Percentiles rank a stretch among this genome's conserved stretches.
Evolutionary conservation across 2,329 filamentous ascomycete species (phyloP).

Genomic region (Blastomyces gilchristii): DNA sequence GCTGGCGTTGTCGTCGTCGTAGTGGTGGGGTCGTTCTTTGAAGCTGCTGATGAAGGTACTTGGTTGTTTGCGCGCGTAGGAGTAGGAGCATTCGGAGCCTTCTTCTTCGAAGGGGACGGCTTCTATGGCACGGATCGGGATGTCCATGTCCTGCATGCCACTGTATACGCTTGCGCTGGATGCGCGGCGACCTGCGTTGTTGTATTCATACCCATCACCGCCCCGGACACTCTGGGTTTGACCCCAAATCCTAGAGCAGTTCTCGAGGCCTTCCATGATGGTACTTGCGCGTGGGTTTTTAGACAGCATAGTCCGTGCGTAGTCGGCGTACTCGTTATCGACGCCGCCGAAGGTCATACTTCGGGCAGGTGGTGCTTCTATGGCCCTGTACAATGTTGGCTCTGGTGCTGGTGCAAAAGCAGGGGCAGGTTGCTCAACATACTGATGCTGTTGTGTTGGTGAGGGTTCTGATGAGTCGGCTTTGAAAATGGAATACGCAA

Average conservation of each 20-base stretch:
- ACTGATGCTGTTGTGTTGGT: constrained; percentile 20
- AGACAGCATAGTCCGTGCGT: constrained; percentile 28
- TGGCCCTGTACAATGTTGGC: constrained; percentile 23
- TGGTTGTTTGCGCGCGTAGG: constrained; percentile 19
- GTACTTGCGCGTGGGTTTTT: constrained; percentile 35
- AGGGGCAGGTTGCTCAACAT: constrained; percentile 19
- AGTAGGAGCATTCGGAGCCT: constrained; percentile 15
- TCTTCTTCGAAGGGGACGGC: constrained; percentile 25
- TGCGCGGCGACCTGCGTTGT: constrained; percentile 22
- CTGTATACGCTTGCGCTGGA: constrained; percentile 31
- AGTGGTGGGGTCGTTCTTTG: constrained; percentile 21
- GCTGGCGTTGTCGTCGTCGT: constrained; percentile 20
- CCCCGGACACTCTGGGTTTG: constrained; percentile 12
- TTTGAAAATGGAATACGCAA: constrained; percentile 64
- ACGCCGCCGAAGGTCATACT: constrained; percentile 22
- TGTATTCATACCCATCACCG: neutral
- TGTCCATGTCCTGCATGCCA: constrained; percentile 21
- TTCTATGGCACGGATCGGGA: constrained; percentile 33
- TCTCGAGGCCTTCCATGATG: constrained; percentile 32
- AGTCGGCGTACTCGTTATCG: constrained; percentile 22
- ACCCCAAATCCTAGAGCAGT: constrained; percentile 13
- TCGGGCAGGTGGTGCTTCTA: constrained; percentile 24
- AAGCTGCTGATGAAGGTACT: constrained; percentile 37
- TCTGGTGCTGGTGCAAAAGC: constrained; percentile 16
- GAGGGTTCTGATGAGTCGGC: constrained; percentile 17